A percentile compares a stretch with the other conserved stretches of the same genome.
Conservation (phyloP, 2,329 filamentous ascomycete species). For the Verticillium dahliae region DNA sequence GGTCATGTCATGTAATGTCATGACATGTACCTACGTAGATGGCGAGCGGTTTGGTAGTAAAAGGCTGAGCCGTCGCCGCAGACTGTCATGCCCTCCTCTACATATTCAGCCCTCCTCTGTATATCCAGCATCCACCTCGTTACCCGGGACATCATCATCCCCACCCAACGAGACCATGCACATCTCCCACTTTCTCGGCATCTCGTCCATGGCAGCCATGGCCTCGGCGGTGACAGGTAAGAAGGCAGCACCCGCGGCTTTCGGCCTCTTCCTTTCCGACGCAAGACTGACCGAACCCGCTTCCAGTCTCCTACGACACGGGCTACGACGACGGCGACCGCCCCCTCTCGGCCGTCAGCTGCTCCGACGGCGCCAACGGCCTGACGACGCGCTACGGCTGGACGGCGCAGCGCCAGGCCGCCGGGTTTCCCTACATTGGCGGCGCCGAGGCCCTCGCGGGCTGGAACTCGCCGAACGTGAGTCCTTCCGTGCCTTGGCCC, state of each 20-base stretch:
- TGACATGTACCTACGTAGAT: no score
- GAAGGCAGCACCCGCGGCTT: background rate
- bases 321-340: constrained; percentile 59
- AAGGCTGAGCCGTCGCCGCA: background rate
- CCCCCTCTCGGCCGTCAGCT: constrained; percentile 51
- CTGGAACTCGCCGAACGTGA: constrained; percentile 44
- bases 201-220: constrained; percentile 29
- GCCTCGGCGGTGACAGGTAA: constrained; percentile 26
- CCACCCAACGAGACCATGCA: constrained; percentile 29
- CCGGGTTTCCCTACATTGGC: constrained; percentile 48
- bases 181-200: constrained; percentile 29
- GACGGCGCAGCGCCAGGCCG: constrained; percentile 44
- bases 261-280: background rate
- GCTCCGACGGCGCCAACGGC: constrained; percentile 63
- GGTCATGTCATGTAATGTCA: no score
- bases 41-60: background rate
- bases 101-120: background rate
- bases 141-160: no score
- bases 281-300: background rate
- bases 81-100: no score
- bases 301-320: constrained; percentile 60
- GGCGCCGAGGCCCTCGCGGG: constrained; percentile 43
- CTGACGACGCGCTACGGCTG: constrained; percentile 57
- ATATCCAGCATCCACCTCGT: background rate
- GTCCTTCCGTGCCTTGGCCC: constrained; percentile 3